Percentiles rank a stretch among this genome's conserved stretches.
These are phyloP conservation scores for Mediolabrus comicus DNA, from an alignment of 108 stramenopile genomes.

Conservation along the genomic window DNA sequence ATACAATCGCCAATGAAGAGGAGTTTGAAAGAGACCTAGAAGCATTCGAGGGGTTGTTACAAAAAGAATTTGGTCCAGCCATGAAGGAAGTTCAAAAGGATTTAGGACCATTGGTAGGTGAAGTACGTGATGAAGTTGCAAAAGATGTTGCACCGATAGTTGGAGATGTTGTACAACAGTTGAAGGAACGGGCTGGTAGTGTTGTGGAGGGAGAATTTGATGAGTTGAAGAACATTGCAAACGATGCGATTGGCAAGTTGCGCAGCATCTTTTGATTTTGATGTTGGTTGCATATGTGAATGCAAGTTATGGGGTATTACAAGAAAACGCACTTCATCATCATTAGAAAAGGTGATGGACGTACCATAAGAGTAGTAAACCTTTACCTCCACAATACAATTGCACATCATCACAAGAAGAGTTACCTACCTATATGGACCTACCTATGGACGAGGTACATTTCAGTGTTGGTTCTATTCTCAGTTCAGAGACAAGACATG, in stretches of 20 bases:
- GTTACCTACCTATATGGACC: too few relatives aligned
- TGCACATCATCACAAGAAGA: too few relatives aligned
- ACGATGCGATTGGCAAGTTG: constrained; percentile 21
- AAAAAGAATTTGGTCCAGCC: constrained; percentile 31
- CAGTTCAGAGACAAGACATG: too few relatives aligned
- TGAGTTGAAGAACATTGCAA: constrained; percentile 25
- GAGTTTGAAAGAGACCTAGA: constrained; percentile 39
- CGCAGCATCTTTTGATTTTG: constrained; percentile 20
- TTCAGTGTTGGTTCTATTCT: too few relatives aligned
- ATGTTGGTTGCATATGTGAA: too few relatives aligned
- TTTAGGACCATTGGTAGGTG: constrained; percentile 20
- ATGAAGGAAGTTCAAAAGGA: constrained; percentile 38
- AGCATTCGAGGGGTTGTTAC: constrained; percentile 43
- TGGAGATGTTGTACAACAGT: constrained; percentile 13
- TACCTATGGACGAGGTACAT: too few relatives aligned
- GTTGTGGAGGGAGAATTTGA: constrained; percentile 22
- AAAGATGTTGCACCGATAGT: constrained; percentile 22
- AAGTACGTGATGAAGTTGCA: constrained; percentile 2
- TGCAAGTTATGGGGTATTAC: too few relatives aligned
- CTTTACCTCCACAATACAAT: too few relatives aligned
- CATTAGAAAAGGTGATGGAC: too few relatives aligned
- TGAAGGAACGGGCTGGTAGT: constrained; percentile 21
- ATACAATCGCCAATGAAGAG: constrained; percentile 37
- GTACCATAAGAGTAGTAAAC: too few relatives aligned
- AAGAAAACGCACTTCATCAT: too few relatives aligned